Percentiles rank a stretch among this genome's conserved stretches.
Conservation (phyloP, 2,329 filamentous ascomycete species). For the Penicillium sp. region DNA sequence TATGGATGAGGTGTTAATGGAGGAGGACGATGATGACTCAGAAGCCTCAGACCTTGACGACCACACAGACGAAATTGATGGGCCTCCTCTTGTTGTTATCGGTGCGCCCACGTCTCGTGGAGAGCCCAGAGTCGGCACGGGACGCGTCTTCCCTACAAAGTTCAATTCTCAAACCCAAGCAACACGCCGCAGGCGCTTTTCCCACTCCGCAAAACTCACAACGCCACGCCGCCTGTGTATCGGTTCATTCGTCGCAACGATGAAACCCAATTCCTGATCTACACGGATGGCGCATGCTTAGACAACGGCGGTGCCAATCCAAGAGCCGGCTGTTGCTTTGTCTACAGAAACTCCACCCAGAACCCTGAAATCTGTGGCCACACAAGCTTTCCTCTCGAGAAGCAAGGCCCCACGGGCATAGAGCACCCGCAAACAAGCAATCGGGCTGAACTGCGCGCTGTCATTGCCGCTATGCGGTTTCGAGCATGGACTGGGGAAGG, state of each 20-base stretch:
- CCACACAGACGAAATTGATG: neutral
- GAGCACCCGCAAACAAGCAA: constrained; percentile 41
- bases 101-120: neutral
- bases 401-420: neutral
- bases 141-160: neutral
- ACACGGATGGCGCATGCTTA: neutral
- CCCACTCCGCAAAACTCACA: neutral
- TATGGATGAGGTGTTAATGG: neutral
- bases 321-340: neutral
- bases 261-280: neutral
- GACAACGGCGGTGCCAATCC: neutral
- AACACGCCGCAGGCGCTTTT: neutral
- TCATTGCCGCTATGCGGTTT: constrained; percentile 44
- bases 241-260: neutral
- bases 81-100: neutral
- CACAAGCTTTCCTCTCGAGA: neutral
- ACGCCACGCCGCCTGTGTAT: neutral
- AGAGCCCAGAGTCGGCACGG: neutral
- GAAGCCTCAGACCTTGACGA: neutral
- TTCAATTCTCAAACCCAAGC: neutral
- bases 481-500: constrained; percentile 39
- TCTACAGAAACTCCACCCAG: neutral
- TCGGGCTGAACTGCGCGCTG: constrained; percentile 49
- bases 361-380: neutral
- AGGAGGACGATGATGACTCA: neutral